These are phyloP conservation scores for Xenosphaeropsis pyriputrescens DNA, from an alignment of 2,329 filamentous ascomycete genomes.

Conservation along the genomic window DNA sequence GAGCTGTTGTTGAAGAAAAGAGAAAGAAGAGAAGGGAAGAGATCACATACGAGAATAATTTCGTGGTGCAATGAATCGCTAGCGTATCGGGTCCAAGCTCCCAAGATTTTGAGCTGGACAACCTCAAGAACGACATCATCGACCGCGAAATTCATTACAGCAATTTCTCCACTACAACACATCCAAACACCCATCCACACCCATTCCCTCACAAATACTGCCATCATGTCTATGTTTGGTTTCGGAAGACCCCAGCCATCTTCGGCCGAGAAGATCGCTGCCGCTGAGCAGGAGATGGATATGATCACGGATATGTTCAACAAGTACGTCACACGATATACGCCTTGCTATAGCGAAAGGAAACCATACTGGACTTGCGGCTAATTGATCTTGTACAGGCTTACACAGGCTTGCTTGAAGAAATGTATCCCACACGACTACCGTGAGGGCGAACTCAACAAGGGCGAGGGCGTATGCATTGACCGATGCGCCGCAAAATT, in stretches of 20 bases:
- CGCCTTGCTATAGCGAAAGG: not conserved
- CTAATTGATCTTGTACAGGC: constrained; percentile 30
- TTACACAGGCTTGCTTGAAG: constrained; percentile 77
- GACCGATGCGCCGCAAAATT: constrained; percentile 97
- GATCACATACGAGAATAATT: not conserved
- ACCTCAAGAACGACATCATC: constrained; percentile 1
- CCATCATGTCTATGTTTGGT: constrained; percentile 59
- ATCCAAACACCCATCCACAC: not conserved
- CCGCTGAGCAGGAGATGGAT: constrained; percentile 93
- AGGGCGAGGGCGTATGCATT: constrained; percentile 95
- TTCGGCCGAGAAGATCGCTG: constrained; percentile 93
- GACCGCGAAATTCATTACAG: constrained; percentile 1
- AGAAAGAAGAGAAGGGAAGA: not conserved
- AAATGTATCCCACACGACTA: constrained; percentile 92
- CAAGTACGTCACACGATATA: constrained; percentile 44
- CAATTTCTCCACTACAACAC: not conserved
- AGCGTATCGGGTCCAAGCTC: not conserved
- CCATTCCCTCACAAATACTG: constrained; percentile 1
- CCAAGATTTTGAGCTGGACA: constrained; percentile 1
- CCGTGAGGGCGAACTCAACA: constrained; percentile 93
- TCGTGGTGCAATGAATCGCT: not conserved
- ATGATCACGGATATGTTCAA: constrained; percentile 97
- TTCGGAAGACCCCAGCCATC: constrained; percentile 69
- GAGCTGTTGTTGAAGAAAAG: not conserved
- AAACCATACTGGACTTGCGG: not conserved